These are phyloP conservation scores for Fusarium citri DNA, from an alignment of 2,329 filamentous ascomycete genomes.

Conservation along the genomic window DNA sequence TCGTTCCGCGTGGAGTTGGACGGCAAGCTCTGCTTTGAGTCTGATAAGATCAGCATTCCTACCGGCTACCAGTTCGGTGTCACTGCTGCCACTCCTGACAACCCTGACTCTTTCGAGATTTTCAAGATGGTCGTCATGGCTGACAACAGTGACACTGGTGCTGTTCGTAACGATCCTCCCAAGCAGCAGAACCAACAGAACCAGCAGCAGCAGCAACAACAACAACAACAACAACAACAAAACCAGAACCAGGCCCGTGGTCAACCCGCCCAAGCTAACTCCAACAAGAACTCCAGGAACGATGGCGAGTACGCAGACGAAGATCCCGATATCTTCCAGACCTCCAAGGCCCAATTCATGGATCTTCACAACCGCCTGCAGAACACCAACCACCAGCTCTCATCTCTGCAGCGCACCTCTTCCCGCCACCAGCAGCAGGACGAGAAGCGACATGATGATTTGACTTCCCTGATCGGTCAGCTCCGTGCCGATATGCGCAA, in stretches of 20 bases:
- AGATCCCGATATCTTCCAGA: constrained; percentile 60
- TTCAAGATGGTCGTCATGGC: constrained; percentile 85
- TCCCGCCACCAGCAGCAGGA: constrained; percentile 61
- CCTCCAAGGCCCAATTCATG: constrained; percentile 74
- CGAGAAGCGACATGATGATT: constrained; percentile 68
- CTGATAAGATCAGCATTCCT: constrained; percentile 81
- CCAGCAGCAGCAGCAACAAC: background rate
- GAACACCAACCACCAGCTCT: constrained; percentile 75
- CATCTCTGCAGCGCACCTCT: constrained; percentile 69
- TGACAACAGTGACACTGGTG: constrained; percentile 53
- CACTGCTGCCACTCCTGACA: constrained; percentile 88
- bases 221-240: background rate
- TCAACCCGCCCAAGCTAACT: constrained; percentile 35
- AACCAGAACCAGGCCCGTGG: constrained; percentile 24
- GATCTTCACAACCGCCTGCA: constrained; percentile 90
- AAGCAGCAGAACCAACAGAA: constrained; percentile 44
- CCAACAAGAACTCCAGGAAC: constrained; percentile 44
- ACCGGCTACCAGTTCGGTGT: constrained; percentile 86
- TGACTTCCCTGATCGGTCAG: constrained; percentile 60
- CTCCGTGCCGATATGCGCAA: constrained; percentile 60
- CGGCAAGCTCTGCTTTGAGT: constrained; percentile 84
- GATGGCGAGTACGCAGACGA: constrained; percentile 61
- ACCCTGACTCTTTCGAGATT: constrained; percentile 92
- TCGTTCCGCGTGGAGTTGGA: constrained; percentile 85
- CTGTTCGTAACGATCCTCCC: constrained; percentile 47